These are phyloP conservation scores for Phytophthora hibernalis DNA, from an alignment of 352 stramenopile species.

Conservation along the genomic window DNA sequence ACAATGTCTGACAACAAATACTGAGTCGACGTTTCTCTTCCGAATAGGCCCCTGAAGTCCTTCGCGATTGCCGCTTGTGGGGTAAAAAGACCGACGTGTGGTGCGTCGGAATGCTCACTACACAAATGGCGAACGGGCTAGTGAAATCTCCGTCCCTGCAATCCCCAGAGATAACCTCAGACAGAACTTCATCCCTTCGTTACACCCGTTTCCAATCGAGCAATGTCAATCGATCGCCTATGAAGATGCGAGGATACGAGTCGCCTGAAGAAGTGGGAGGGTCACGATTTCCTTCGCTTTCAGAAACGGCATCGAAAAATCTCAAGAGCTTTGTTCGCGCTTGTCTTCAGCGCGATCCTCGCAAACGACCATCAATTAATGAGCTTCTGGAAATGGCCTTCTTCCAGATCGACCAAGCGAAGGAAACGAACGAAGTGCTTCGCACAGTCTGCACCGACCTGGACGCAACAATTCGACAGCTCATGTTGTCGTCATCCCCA, in stretches of 20 bases:
- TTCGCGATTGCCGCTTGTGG: conserved; percentile 19
- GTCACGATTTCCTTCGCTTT: conserved; percentile 39
- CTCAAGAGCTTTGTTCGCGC: conserved; percentile 49
- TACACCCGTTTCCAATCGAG: conserved; percentile 13
- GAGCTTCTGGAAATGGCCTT: conserved; percentile 53
- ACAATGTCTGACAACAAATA: not conserved
- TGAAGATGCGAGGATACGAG: conserved; percentile 18
- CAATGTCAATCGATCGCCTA: conserved; percentile 9
- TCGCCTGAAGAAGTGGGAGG: not conserved
- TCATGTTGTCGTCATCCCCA: conserved; percentile 30
- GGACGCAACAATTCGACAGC: conserved; percentile 59
- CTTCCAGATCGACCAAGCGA: conserved; percentile 58
- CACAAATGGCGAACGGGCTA: conserved; percentile 59
- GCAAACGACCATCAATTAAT: conserved; percentile 41
- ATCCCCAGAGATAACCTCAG: conserved; percentile 5
- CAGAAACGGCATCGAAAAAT: conserved; percentile 50
- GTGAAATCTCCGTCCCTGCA: not conserved
- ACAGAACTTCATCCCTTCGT: conserved; percentile 14
- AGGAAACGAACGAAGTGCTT: conserved; percentile 64
- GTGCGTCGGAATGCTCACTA: conserved; percentile 56
- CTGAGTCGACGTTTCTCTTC: not conserved
- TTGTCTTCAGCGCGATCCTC: conserved; percentile 55
- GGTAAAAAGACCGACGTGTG: conserved; percentile 62
- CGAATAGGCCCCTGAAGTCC: conserved; percentile 36
- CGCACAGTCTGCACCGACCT: conserved; percentile 64